Base-by-base conservation (phyloP, 2,329 filamentous ascomycete genomes). In the Penicillium sp. region DNA sequence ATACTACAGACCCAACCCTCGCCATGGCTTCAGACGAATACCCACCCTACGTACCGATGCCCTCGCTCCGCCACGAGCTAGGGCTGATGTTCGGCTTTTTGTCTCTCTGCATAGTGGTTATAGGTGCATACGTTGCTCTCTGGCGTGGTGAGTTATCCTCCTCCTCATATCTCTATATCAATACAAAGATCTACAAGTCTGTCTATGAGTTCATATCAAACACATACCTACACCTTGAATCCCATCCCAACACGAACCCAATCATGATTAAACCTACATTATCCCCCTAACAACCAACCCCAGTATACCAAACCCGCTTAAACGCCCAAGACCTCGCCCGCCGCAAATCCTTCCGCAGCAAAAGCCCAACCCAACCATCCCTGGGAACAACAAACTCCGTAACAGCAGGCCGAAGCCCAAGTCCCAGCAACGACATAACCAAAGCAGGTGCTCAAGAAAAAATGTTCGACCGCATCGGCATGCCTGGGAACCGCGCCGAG, bases 11-110 rank as follows among this genome's bases (percentile, higher is more conserved):
- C 4, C 13, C n/a, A 35, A 52, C 15, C 33, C 17, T 21, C 17
- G 10, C 43, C 50, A 49, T 35, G 37, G 31, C 31, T 6, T 5
- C 23, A n/a, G 21, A 58, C 40, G 56, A 52, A 19, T 64, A 58
- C 41, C 69, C 69, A 10, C 67, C 69, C 3, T 69, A 66, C 51
- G 70, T 68, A 5, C 65, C 69, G n/a, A 68, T 69, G 51, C 59
- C 65, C 43, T 71, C 72, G 6, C 64, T 76, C 12, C 64, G 59
- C 21, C 69, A 69, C 33, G 76, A 78, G 62, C 62, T 78, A 21
- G 74, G 74, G 27, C 69, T 77, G 31, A 71, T 76, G 62, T 75
- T 77, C 58, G 75, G 67, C 19, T 77, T 78, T 53, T 63, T 76
- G 2, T 65, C 53, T 23, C 68, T 70, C 5, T 73, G 66, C 49